phyloP scores from a whole-genome alignment of 805 yeast species.

The Candida arabinofermentans region DNA sequence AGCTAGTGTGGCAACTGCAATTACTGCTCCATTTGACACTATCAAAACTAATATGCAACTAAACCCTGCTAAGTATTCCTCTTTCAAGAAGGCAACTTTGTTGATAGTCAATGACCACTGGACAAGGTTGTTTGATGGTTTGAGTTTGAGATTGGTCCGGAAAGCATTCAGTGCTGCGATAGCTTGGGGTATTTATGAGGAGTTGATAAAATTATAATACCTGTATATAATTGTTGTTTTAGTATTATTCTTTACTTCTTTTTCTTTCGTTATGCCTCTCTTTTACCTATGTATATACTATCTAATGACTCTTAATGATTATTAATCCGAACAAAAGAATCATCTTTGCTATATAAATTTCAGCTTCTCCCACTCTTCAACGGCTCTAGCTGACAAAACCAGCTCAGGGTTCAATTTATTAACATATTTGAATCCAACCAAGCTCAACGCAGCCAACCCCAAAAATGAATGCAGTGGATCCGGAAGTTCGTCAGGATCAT shows the following conservation, averaged over 20 bases:
- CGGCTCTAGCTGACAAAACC: conserved; percentile 22
- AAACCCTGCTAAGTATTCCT: conserved; percentile 42
- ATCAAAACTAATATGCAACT: conserved; percentile 89
- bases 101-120: conserved; percentile 44
- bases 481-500: conserved; percentile 48
- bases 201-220: conserved; percentile 49
- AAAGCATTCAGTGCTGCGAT: conserved; percentile 92
- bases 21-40: conserved; percentile 94
- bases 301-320: too few relatives aligned
- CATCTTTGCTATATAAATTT: not conserved
- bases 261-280: not conserved
- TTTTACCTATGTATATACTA: too few relatives aligned
- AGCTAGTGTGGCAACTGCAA: conserved; percentile 73
- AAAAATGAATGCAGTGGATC: conserved; percentile 69
- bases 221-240: not conserved
- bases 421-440: conserved; percentile 24
- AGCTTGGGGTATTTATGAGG: conserved; percentile 97
- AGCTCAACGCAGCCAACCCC: conserved; percentile 51
- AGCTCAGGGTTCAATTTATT: conserved; percentile 16
- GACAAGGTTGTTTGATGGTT: conserved; percentile 71
- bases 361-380: conserved; percentile 15
- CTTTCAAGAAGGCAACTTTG: conserved; percentile 37
- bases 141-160: conserved; percentile 73
- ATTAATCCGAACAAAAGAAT: too few relatives aligned
- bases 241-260: not conserved